Base-by-base conservation (phyloP, 2,329 filamentous ascomycete species). In the Dendryphion nanum region DNA sequence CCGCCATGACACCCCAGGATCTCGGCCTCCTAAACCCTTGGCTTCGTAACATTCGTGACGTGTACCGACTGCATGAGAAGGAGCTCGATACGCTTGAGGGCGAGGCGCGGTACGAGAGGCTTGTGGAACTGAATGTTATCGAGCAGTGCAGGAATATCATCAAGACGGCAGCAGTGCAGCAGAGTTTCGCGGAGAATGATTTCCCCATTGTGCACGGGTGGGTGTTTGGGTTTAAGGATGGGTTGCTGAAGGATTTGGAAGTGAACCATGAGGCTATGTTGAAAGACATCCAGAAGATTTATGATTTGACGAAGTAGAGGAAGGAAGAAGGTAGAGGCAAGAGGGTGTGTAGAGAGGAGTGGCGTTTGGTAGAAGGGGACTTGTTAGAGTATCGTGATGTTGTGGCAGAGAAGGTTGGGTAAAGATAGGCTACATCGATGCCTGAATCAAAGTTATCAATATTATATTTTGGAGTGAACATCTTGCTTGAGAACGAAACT, bases 31-130 rank as follows among this genome's bases (percentile, higher is more conserved):
- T 87, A 41, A 86, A 87, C 70, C 83, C 83, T 1, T 87, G 83
- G 83, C 74, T 87, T 47, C 74, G 82, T 35, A 85, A 86, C 68
- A 86, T 87, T 57, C 78, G 83, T 41, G 83, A 87, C 62, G 82
- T 87, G 41, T 86, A 87, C 67, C 74, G 83, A 8, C 72, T 86
- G 51, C 77, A 87, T 64, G 82, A 86, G 71, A 66, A 68, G 37
- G 83, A 89, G 72, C 76, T 89, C 15, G 82, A 86, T 36, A 44
- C 23, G 6, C 54, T 65, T 26, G 37, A 35, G 4, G 59, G 59
- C 33, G 53, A 53, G 12, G 46, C 50, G 2, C 42, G 38, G 40
- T 66, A 66, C 34, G 51, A 66, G 31, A 41, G 51, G 6, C 47
- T 67, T 7, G 63, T 66, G 2, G 64, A 67, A 46, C 37, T 67